These are phyloP conservation scores for Rhexocercosporidium sp. DNA, from an alignment of 2,329 filamentous ascomycete species.

Conservation along the genomic window DNA sequence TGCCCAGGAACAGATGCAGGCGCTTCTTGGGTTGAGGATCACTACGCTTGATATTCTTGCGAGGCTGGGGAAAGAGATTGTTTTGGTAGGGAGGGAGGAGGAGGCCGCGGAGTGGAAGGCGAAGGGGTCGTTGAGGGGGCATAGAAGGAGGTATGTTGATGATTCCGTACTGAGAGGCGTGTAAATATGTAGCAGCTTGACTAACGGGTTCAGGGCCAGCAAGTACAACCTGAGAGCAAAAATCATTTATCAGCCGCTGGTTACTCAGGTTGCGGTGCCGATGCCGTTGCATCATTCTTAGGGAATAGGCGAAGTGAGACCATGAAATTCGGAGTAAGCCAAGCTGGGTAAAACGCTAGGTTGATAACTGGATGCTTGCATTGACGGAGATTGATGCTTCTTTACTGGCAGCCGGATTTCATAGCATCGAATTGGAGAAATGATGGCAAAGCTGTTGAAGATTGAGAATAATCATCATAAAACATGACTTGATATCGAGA, in stretches of 20 bases:
- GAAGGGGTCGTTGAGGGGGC: neutral
- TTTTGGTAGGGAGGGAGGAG: neutral
- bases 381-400: no score
- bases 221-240: neutral
- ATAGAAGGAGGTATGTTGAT: neutral
- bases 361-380: no score
- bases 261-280: neutral
- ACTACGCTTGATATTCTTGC: slow-evolving; percentile 12
- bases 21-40: neutral
- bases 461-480: no score
- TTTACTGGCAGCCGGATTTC: no score
- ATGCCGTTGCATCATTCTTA: neutral
- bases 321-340: no score
- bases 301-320: neutral
- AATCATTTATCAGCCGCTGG: neutral
- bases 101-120: neutral
- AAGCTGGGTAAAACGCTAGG: no score
- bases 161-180: neutral
- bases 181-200: neutral
- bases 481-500: no score
- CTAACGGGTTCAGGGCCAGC: neutral
- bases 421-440: no score
- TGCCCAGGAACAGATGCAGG: neutral
- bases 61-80: neutral
- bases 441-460: no score